phyloP scores from a whole-genome alignment of 2,329 filamentous ascomycete species.

The Aureobasidium sp. region DNA sequence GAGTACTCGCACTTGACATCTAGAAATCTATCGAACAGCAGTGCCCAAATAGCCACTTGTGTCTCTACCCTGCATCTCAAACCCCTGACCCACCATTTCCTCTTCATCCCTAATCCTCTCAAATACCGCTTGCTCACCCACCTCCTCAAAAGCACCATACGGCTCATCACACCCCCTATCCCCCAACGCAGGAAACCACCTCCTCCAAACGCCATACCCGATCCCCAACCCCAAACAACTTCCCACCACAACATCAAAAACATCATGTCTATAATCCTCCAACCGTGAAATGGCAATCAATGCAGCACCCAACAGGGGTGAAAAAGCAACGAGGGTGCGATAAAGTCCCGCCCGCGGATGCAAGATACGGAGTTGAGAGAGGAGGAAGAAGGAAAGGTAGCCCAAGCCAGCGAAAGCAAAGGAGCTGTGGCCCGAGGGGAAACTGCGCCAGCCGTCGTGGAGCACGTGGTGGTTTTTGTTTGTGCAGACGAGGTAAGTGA shows the following conservation, averaged over 20 bases:
- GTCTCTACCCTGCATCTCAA: constrained; percentile 11
- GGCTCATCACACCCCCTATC: constrained; percentile 47
- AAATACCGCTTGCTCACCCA: constrained; percentile 30
- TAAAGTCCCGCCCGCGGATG: constrained; percentile 52
- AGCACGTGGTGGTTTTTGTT: constrained; percentile 60
- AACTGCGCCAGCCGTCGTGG: constrained; percentile 78
- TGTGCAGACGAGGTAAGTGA: constrained; percentile 65
- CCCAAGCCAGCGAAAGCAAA: constrained; percentile 75
- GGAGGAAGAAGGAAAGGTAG: constrained; percentile 50
- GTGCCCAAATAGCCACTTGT: neutral
- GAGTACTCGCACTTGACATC: too few species aligned
- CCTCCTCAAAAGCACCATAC: constrained; percentile 36
- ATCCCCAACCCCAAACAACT: constrained; percentile 48
- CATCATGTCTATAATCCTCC: constrained; percentile 58
- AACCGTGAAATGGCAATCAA: constrained; percentile 56
- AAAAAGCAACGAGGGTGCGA: constrained; percentile 47
- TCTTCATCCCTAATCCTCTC: constrained; percentile 41
- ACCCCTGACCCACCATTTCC: constrained; percentile 24
- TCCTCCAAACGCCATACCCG: constrained; percentile 52
- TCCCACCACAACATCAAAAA: constrained; percentile 54
- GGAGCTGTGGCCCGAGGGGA: constrained; percentile 72
- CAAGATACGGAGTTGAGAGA: constrained; percentile 57
- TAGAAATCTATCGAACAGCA: neutral
- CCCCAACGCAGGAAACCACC: constrained; percentile 52
- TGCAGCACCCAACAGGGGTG: constrained; percentile 50